Evolutionary conservation across 768 basidiomycete genomes (phyloP).

Genomic region (Lentinula boryana): DNA sequence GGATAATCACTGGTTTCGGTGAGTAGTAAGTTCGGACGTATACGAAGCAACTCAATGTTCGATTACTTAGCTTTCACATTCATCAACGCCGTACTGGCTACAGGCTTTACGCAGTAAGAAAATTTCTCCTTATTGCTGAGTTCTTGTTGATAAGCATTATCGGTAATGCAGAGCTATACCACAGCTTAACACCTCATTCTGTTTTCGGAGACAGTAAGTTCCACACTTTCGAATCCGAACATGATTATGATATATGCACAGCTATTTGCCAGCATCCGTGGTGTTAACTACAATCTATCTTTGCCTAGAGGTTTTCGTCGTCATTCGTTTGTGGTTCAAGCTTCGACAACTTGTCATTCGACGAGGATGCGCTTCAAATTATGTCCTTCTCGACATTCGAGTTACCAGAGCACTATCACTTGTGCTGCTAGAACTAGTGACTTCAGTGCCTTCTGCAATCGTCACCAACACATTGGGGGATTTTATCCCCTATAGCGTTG

Average conservation of each 20-base stretch:
- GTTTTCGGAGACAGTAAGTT: slow-evolving; percentile 24
- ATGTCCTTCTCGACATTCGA: slow-evolving; percentile 19
- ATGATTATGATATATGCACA: slow-evolving; percentile 13
- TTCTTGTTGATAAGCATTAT: background rate
- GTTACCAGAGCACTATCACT: slow-evolving; percentile 31
- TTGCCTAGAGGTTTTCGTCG: slow-evolving; percentile 30
- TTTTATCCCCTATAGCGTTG: slow-evolving; percentile 35
- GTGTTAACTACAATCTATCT: slow-evolving; percentile 27
- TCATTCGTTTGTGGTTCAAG: slow-evolving; percentile 25
- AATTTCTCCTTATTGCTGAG: background rate
- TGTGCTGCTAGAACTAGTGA: slow-evolving; percentile 36
- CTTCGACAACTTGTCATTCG: slow-evolving; percentile 9
- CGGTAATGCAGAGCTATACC: slow-evolving; percentile 13
- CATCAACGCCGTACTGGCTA: slow-evolving; percentile 30
- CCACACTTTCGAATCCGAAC: background rate
- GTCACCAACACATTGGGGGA: slow-evolving; percentile 30
- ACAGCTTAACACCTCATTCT: slow-evolving; percentile 19
- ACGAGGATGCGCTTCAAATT: slow-evolving; percentile 9
- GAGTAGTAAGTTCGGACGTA: slow-evolving; percentile 6
- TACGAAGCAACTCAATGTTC: background rate
- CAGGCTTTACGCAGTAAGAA: slow-evolving; percentile 26
- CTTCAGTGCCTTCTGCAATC: slow-evolving; percentile 27
- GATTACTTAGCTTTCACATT: slow-evolving; percentile 28
- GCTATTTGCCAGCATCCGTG: slow-evolving; percentile 33
- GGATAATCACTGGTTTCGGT: slow-evolving; percentile 30